Base-by-base conservation (phyloP, 176 grass and related monocot genomes). In the Musa itinerans region DNA sequence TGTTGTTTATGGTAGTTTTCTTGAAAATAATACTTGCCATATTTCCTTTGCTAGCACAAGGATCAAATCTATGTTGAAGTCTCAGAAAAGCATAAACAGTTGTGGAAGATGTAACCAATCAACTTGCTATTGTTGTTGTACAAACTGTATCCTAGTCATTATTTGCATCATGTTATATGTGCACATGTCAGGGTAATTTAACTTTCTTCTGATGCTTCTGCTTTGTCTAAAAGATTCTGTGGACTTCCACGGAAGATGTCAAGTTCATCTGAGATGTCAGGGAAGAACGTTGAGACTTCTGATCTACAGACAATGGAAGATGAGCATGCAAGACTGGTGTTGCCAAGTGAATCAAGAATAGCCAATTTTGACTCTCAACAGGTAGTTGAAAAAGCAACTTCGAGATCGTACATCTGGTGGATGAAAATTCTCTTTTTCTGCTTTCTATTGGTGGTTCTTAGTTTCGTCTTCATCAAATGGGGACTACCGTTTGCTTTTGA, bases 401-500 rank as follows among this genome's bases (percentile, higher is more conserved):
- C 78, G 17, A 76, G 25, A 34, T 81, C 78, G 15, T 70, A 53
- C 75, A 53, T 78, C 50, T 73, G 82, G 71, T 94, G 95, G 90
- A 80, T 64, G 25, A 94, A 85, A 74, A 8, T 86, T 8, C n/a
- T 87, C 43, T 43, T 77, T 52, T 68, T 72, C 50, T 85, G 79
- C 66, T 11, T 89, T 65, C 21, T 91, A 20, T 52, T 82, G 29
- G 21, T 72, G 63, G 20, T 80, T 62, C 19, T 92, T 62, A 73
- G 75, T 57, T 99, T 76, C 79, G 59, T 69, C 15, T 87, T 89
- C 65, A 57, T 91, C 72, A 89, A 86, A 79, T 94, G 86, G 88
- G 95, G 90, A 13, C n/a, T 99, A 9, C 90, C 95, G 50, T 81
- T 94, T 78, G n/a, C 86, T 20, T 99, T 92, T 59, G 75, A 99